A percentile compares a stretch with the other conserved stretches of the same genome.
These are phyloP conservation scores for Glycyrrhiza uralensis DNA, from an alignment of 306 rosid genomes.

Conservation along the genomic window DNA sequence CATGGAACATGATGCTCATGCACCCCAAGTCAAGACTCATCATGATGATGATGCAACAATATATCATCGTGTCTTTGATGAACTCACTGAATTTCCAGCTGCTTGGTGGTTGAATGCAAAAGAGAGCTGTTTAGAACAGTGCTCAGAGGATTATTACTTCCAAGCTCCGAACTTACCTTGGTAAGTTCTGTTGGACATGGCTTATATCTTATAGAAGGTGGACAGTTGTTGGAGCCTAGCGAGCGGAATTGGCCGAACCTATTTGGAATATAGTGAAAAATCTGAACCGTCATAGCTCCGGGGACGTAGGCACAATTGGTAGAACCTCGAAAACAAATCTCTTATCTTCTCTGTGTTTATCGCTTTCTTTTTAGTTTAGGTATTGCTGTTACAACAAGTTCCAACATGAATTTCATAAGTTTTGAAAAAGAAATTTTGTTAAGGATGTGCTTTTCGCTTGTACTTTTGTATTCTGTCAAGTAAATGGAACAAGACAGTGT, in stretches of 20 bases:
- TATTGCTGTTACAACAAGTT: no score
- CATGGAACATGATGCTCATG: conserved; percentile 46
- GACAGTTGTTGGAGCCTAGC: no score
- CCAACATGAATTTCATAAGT: not conserved
- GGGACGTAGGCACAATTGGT: no score
- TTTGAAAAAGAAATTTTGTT: conserved; percentile 2
- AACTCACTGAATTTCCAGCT: conserved; percentile 53
- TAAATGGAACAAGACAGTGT: not conserved
- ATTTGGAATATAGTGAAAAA: no score
- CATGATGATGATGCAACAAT: conserved; percentile 39
- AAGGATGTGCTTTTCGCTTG: not conserved
- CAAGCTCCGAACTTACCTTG: conserved; percentile 55
- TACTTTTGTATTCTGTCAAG: not conserved
- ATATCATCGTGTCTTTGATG: conserved; percentile 40
- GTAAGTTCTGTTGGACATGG: no score
- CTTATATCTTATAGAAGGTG: no score
- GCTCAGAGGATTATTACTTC: conserved; percentile 37
- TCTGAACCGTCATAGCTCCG: no score
- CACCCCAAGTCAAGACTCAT: conserved; percentile 22
- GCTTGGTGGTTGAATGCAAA: conserved; percentile 54
- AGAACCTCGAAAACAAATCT: no score
- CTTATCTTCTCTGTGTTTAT: no score
- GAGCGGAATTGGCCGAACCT: no score
- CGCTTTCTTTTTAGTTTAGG: no score
- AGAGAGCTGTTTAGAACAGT: conserved; percentile 46